These are phyloP conservation scores for Phytophthora podocarpi DNA, from an alignment of 352 stramenopile species.

Conservation along the genomic window DNA sequence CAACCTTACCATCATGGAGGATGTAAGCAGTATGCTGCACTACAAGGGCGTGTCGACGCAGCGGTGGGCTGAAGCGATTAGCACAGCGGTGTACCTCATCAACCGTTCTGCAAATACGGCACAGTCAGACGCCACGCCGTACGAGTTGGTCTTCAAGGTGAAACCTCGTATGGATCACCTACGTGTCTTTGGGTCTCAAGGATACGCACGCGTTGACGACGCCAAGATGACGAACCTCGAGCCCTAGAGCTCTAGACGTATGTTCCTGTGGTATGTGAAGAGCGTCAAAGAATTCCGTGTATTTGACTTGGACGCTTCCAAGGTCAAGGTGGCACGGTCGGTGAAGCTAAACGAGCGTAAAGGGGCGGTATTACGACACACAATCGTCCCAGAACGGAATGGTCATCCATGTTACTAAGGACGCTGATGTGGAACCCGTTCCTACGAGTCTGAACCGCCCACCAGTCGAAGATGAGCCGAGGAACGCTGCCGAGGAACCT, in stretches of 20 bases:
- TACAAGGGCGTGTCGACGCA: conserved; percentile 25
- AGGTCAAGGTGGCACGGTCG: conserved; percentile 18
- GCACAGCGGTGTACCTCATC: conserved; percentile 30
- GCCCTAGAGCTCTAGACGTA: conserved; percentile 28
- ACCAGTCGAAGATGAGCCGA: conserved; percentile 1
- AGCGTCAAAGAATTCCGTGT: conserved; percentile 27
- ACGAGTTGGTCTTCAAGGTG: conserved; percentile 22
- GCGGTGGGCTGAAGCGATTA: conserved; percentile 40
- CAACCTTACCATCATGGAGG: background rate
- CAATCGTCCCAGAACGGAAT: too few species aligned
- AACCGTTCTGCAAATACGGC: background rate
- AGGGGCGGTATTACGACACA: too few species aligned
- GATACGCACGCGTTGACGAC: conserved; percentile 27
- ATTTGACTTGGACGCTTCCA: conserved; percentile 14
- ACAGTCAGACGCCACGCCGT: conserved; percentile 11
- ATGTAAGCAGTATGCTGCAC: conserved; percentile 29
- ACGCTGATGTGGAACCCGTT: background rate
- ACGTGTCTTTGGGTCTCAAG: conserved; percentile 32
- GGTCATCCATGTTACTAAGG: too few species aligned
- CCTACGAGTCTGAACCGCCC: background rate
- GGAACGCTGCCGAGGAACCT: conserved; percentile 5
- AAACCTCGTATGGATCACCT: conserved; percentile 18
- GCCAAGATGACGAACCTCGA: conserved; percentile 32
- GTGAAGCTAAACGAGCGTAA: conserved; percentile 28
- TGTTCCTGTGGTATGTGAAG: conserved; percentile 28